Evolutionary conservation across 306 rosid species (phyloP), one percentile per base, ranked within the genome.

Genomic region (Astragalus membranaceus): DNA sequence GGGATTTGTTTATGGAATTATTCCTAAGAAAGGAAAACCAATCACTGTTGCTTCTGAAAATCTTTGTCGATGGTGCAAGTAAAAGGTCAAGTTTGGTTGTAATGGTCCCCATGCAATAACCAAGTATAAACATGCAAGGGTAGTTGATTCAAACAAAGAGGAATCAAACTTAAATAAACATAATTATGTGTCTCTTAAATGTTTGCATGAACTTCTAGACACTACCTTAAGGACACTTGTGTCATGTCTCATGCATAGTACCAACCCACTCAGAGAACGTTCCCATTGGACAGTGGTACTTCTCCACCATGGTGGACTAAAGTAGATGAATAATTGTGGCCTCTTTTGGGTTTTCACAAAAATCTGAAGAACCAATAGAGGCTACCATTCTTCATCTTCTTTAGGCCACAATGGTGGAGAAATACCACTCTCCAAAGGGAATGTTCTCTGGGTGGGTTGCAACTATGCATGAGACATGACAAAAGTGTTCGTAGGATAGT

Each of bases 391-490:
- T 60, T 86, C 95, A 14, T 56, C 43, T 10, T 88, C 91, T 4
- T 65, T 49, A 0, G 91, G 95, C 95, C 95, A 88, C 95, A 91
- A 88, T 0, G 95, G 95, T 9, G 91, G 91, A 1, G 88, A 62
- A 80, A 82, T 78, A 23, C 86, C 91, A 58, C 67, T 78, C 62
- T 86, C 95, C 65, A 88, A 47, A 12, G 91, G 95, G 79, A 69
- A 88, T n/a, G 81, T 86, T 33, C 88, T 74, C 54, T 84, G 91
- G 91, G 89, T 0, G 91, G 95, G 7, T 86, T 79, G 8, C 91
- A 86, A 30, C 79, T 80, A 67, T 84, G 82, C 91, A 86, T 82
- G 50, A 86, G 74, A 17, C 91, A 80, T 0, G 91, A 88, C 51
- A 88, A 57, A 15, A 88, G 86, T 29, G 91, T 78, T 10, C 91